These are phyloP conservation scores for Aspergillus leporis DNA, from an alignment of 495 filamentous ascomycete genomes.

Conservation along the genomic window DNA sequence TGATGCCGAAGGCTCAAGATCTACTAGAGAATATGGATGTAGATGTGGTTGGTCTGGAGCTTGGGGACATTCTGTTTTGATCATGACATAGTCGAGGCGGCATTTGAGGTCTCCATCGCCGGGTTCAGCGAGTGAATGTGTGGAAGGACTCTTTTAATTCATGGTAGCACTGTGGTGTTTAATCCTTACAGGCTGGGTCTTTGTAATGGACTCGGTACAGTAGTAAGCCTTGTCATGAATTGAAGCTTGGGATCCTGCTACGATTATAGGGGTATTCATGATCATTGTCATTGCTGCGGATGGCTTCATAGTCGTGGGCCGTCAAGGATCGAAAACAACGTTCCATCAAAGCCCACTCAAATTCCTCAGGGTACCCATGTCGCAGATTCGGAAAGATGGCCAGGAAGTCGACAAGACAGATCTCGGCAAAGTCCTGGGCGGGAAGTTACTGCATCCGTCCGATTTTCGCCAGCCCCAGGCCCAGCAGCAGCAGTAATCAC, in stretches of 20 bases:
- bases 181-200: no score
- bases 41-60: background rate
- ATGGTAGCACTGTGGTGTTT: no score
- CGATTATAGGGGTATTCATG: no score
- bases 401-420: conserved; percentile 54
- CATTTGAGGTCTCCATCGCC: no score
- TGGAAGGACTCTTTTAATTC: no score
- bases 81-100: no score
- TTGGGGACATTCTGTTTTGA: background rate
- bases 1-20: background rate
- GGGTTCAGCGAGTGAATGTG: no score
- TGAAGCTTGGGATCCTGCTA: no score
- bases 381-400: conserved; percentile 52
- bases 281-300: conserved; percentile 33
- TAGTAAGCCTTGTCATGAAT: no score
- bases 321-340: conserved; percentile 21
- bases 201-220: no score
- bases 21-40: background rate
- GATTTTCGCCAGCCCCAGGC: conserved; percentile 8
- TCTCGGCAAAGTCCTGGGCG: conserved; percentile 51
- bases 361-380: conserved; percentile 52
- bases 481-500: background rate
- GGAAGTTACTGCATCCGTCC: conserved; percentile 35
- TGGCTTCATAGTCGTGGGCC: conserved; percentile 23
- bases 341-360: conserved; percentile 53